Percentiles rank a stretch among this genome's conserved stretches.
phyloP scores from a whole-genome alignment of 331 rosid species.

The Cydonia oblonga region DNA sequence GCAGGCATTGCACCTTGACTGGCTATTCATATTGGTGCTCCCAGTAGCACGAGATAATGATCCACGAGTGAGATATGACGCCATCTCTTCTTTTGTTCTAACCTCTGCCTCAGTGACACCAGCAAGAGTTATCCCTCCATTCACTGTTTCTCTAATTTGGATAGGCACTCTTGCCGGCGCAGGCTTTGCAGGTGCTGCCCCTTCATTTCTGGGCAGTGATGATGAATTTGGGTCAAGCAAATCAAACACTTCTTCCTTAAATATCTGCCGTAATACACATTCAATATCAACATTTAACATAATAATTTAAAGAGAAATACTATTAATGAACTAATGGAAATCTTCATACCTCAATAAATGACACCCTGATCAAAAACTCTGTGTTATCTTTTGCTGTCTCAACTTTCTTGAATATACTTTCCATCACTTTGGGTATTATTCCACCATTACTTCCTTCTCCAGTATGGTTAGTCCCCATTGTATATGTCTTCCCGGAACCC shows the following conservation, averaged over 20 bases:
- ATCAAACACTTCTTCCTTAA: constrained; percentile 90
- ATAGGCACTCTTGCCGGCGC: constrained; percentile 60
- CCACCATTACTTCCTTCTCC: constrained; percentile 61
- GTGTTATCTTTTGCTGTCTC: constrained; percentile 29
- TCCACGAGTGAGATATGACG: constrained; percentile 62
- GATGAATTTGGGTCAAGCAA: constrained; percentile 55
- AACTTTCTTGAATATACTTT: constrained; percentile 41
- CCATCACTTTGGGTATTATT: constrained; percentile 71
- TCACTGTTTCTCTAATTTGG: constrained; percentile 72
- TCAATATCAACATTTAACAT: not conserved
- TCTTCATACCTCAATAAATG: constrained; percentile 70
- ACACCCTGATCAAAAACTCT: constrained; percentile 67
- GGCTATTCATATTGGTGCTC: constrained; percentile 90
- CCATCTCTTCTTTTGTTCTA: constrained; percentile 77
- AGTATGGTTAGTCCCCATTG: constrained; percentile 74
- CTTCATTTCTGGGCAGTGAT: constrained; percentile 37
- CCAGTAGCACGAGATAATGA: constrained; percentile 83
- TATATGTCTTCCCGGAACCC: constrained; percentile 82
- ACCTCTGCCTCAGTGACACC: constrained; percentile 87
- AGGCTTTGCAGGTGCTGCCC: constrained; percentile 27
- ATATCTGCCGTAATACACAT: constrained; percentile 41
- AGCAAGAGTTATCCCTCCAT: constrained; percentile 84
- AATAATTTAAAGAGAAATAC: not conserved
- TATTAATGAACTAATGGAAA: not conserved
- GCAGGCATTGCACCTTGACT: constrained; percentile 52